Base-by-base conservation (phyloP, 1,284 basidiomycete genomes). In the Termitomyces sp. region DNA sequence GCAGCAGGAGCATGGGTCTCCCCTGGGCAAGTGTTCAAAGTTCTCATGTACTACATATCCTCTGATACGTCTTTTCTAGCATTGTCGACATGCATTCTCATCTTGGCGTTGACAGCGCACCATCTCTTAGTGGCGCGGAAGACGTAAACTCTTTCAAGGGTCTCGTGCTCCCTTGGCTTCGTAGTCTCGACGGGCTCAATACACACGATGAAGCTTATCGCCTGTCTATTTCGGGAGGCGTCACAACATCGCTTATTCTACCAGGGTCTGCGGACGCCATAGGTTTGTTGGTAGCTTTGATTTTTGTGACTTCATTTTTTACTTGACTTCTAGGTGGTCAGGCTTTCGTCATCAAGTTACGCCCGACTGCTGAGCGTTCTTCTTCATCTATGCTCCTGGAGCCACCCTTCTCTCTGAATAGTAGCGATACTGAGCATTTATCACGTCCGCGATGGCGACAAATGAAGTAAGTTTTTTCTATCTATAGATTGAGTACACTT, bases 41-140 rank as follows among this genome's bases (percentile, higher is more conserved):
- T 31, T 15, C 40, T 51, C 45, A 21, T 30, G 33, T 58, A 12
- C 6, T 45, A 48, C 9, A 5, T 31, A 5, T 44, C 9, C 17
- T 15, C 21, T 24, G 5, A 47, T 31, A 24, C 30, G 19, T 50
- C 13, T 34, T 50, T 13, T 33, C 17, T 36, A 82, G 82, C 8
- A 82, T 87, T 50, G 80, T 90, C 38, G 87, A 90, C 64, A 72
- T 90, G 58, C 89, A 93, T 68, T 88, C 86, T 3, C 91, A 93
- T 63, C 66, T 90, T 19, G 90, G 88, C 3, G 77, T 90, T 3
- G 75, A 80, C 58, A 76, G 83, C 44, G 65, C 77, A 0, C 89
- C 90, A 0, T 63, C 53, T 0, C 72, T 89, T 2, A 61, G 56
- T 1, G 86, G 84, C 30, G 65, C 79, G 1, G 61, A 64, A 21